Evolutionary conservation across 169 alveolate genomes (phyloP).

Genomic region (Plasmodium chabaudi): DNA sequence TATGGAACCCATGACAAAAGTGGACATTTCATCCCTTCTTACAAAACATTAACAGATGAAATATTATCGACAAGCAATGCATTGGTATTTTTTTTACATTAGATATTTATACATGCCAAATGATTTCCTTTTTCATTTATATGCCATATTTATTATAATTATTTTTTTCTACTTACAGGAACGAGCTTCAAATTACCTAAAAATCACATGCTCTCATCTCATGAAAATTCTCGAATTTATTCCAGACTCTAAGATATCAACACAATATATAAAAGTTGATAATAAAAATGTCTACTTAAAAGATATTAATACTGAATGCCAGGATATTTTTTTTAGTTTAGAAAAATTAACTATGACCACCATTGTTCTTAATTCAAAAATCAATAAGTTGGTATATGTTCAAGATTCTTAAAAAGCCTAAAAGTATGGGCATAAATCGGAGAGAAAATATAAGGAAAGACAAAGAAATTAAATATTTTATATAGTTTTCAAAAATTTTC

Average conservation of each 20-base stretch:
- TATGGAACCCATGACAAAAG: slow-evolving; percentile 66
- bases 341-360: slow-evolving; percentile 65
- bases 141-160: background rate
- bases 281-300: slow-evolving; percentile 56
- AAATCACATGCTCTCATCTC: slow-evolving; percentile 57
- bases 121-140: background rate
- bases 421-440: background rate
- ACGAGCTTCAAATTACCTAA: slow-evolving; percentile 41
- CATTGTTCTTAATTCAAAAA: slow-evolving; percentile 58
- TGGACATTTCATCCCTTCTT: slow-evolving; percentile 68
- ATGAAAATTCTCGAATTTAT: slow-evolving; percentile 50
- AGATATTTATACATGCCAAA: background rate
- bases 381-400: slow-evolving; percentile 44
- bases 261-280: slow-evolving; percentile 65
- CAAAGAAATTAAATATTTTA: too few relatives aligned
- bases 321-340: slow-evolving; percentile 21
- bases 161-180: slow-evolving; percentile 24
- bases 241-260: slow-evolving; percentile 51
- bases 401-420: slow-evolving; percentile 1
- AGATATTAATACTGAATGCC: slow-evolving; percentile 59
- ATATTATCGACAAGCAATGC: slow-evolving; percentile 62
- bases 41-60: slow-evolving; percentile 66
- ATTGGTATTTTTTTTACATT: slow-evolving; percentile 17
- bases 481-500: too few relatives aligned
- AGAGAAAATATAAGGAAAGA: background rate